Evolutionary conservation across 371 early-diverging fungal genomes (phyloP).

Genomic region (Mucor plumbeus): DNA sequence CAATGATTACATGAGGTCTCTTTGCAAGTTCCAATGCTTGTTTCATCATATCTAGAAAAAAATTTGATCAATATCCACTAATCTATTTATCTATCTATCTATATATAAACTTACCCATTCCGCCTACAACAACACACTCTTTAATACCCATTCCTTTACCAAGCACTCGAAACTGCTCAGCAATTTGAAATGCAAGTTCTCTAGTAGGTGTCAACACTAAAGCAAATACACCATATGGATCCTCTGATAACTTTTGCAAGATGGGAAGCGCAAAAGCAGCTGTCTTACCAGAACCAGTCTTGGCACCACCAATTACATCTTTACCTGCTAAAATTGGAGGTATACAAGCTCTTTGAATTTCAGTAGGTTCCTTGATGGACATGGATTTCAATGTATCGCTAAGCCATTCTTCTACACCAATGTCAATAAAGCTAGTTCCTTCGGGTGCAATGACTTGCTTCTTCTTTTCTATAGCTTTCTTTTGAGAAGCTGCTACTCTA

Average conservation of each 20-base stretch:
- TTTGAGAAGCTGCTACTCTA: conserved; percentile 34
- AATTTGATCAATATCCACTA: too few relatives aligned
- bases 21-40: conserved; percentile 89
- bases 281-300: conserved; percentile 99
- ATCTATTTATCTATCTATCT: conserved; percentile 61
- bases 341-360: conserved; percentile 93
- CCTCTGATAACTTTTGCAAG: conserved; percentile 88
- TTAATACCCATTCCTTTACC: conserved; percentile 90
- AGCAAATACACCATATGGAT: conserved; percentile 95
- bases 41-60: conserved; percentile 80
- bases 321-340: conserved; percentile 72
- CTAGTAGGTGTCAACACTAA: conserved; percentile 97
- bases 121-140: conserved; percentile 95
- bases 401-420: conserved; percentile 87
- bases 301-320: conserved; percentile 97
- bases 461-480: conserved; percentile 17
- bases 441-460: conserved; percentile 20
- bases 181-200: conserved; percentile 97
- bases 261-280: conserved; percentile 99
- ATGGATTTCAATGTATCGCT: conserved; percentile 76
- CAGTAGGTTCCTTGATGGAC: conserved; percentile 89
- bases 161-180: conserved; percentile 93
- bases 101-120: conserved; percentile 63
- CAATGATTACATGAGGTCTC: conserved; percentile 95
- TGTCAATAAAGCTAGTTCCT: conserved; percentile 53